phyloP scores from a whole-genome alignment of 805 yeast genomes.

The Starmerella scarabaei region DNA sequence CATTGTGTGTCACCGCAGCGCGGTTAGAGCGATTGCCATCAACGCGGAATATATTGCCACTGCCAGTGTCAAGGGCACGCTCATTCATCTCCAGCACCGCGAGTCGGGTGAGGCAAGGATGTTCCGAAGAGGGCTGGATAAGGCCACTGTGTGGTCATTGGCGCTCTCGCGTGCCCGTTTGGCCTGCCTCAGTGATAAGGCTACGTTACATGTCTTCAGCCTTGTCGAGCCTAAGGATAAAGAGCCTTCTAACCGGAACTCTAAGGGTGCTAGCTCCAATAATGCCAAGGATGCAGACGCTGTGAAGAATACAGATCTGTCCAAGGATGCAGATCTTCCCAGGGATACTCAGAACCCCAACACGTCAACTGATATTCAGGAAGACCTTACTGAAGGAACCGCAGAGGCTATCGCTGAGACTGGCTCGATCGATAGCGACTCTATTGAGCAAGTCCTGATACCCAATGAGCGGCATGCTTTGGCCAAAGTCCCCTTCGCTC shows the following conservation, averaged over 20 bases:
- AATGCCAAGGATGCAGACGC: background rate
- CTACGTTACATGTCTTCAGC: conserved; percentile 76
- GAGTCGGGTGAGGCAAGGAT: conserved; percentile 56
- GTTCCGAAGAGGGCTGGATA: conserved; percentile 80
- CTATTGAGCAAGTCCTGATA: background rate
- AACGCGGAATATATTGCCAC: conserved; percentile 62
- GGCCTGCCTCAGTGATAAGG: conserved; percentile 81
- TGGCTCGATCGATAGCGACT: background rate
- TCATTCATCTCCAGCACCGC: conserved; percentile 49
- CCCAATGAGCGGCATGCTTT: conserved; percentile 48
- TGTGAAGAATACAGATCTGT: background rate
- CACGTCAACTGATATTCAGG: background rate
- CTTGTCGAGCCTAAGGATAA: conserved; percentile 24
- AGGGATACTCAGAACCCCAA: background rate
- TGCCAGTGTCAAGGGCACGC: conserved; percentile 72
- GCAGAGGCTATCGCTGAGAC: background rate
- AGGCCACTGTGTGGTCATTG: conserved; percentile 71
- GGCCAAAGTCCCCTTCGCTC: conserved; percentile 50
- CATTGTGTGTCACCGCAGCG: conserved; percentile 63
- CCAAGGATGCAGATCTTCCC: background rate
- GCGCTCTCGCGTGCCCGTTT: conserved; percentile 65
- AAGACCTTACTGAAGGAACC: background rate
- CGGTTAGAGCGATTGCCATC: conserved; percentile 48
- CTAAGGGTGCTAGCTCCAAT: background rate
- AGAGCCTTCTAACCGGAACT: background rate